phyloP scores from a whole-genome alignment of 768 basidiomycete species.

The button mushroom (Agaricus bisporus) region DNA sequence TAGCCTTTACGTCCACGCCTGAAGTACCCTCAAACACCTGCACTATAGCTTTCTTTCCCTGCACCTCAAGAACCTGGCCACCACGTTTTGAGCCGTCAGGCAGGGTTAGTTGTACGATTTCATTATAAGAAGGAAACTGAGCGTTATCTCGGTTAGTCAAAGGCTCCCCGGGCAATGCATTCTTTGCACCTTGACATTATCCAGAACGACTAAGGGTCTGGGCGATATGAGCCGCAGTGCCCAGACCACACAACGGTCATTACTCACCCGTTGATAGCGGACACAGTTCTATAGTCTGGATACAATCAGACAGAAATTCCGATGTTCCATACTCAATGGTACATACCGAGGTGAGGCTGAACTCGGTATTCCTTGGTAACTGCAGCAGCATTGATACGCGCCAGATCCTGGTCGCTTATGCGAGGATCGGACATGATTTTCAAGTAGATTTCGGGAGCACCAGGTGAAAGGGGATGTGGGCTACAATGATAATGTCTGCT shows the following conservation, averaged over 20 bases:
- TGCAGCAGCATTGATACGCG: slow-evolving; percentile 81
- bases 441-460: background rate
- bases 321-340: slow-evolving; percentile 10
- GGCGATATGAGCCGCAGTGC: slow-evolving; percentile 6
- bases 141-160: background rate
- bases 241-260: slow-evolving; percentile 2
- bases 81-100: slow-evolving; percentile 94
- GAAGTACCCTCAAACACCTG: slow-evolving; percentile 99
- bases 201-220: slow-evolving; percentile 92
- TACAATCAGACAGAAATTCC: slow-evolving; percentile 12
- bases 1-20: slow-evolving; percentile 95
- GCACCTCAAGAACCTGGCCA: slow-evolving; percentile 96
- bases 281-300: slow-evolving; percentile 95
- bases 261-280: slow-evolving; percentile 92
- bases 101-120: slow-evolving; percentile 92
- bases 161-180: slow-evolving; percentile 3
- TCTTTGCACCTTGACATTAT: slow-evolving; percentile 86
- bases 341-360: slow-evolving; percentile 81
- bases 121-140: slow-evolving; percentile 96
- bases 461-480: too few species aligned
- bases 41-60: slow-evolving; percentile 98
- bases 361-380: slow-evolving; percentile 86
- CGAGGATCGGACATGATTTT: slow-evolving; percentile 47
- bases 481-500: too few species aligned
- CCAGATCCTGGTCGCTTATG: slow-evolving; percentile 66